Conservation (phyloP, 768 basidiomycete genomes). For the Panellus pusillus region DNA sequence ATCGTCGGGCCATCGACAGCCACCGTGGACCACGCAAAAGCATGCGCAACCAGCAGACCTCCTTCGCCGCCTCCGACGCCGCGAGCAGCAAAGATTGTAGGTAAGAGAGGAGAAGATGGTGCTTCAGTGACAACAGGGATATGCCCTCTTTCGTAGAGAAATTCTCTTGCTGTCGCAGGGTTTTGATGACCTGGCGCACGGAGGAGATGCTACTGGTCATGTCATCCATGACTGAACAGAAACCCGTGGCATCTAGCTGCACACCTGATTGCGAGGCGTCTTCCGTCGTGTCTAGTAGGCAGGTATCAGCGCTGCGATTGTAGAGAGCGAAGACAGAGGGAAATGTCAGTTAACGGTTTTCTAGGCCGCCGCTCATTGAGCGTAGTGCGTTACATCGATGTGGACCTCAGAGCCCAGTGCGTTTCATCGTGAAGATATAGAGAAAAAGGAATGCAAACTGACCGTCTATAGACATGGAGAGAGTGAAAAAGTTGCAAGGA, state of each 20-base stretch:
- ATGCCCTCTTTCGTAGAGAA: conserved; percentile 75
- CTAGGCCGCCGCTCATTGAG: conserved; percentile 51
- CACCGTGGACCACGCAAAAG: conserved; percentile 16
- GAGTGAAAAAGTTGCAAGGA: background rate
- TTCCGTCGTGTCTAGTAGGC: conserved; percentile 19
- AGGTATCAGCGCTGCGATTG: background rate
- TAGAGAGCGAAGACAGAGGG: conserved; percentile 5
- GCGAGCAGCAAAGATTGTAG: conserved; percentile 12
- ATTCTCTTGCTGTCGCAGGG: conserved; percentile 54
- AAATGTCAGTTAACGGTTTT: conserved; percentile 51
- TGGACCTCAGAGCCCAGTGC: conserved; percentile 60
- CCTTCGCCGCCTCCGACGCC: conserved; percentile 18
- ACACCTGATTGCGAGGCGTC: conserved; percentile 17
- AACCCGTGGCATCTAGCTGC: conserved; percentile 20
- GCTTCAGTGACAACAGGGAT: conserved; percentile 87
- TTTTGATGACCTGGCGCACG: conserved; percentile 54
- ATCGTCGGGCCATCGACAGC: no score
- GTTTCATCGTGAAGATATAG: conserved; percentile 40
- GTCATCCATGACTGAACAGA: conserved; percentile 43
- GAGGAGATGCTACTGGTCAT: conserved; percentile 66
- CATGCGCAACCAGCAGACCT: conserved; percentile 25
- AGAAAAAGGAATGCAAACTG: conserved; percentile 1
- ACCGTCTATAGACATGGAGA: background rate
- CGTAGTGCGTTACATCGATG: conserved; percentile 48
- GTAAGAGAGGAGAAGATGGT: conserved; percentile 70